Evolutionary conservation across 352 stramenopile species (phyloP).

Genomic region (Globisporangium okanoganense): DNA sequence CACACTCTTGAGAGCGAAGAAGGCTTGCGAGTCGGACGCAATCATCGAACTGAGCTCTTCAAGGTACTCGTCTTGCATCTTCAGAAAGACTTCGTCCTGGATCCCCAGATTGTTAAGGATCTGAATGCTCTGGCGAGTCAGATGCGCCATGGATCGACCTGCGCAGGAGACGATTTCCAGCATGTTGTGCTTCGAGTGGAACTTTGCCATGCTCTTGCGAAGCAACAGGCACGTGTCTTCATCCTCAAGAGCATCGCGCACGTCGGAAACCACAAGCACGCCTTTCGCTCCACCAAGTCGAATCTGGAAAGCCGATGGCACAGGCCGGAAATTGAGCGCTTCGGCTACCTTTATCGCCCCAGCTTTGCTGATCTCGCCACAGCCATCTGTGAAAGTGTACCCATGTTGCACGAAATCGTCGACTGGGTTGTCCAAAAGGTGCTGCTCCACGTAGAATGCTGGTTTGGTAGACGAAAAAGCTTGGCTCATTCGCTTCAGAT

Average conservation of each 20-base stretch:
- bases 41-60: conserved; percentile 45
- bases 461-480: conserved; percentile 68
- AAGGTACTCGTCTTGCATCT: conserved; percentile 71
- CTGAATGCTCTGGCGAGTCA: conserved; percentile 74
- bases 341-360: conserved; percentile 36
- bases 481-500: conserved; percentile 73
- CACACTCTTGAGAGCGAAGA: conserved; percentile 45
- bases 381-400: conserved; percentile 72
- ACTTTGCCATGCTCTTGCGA: conserved; percentile 76
- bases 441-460: conserved; percentile 37
- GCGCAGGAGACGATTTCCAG: conserved; percentile 63
- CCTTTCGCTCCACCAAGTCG: conserved; percentile 71
- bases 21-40: conserved; percentile 43
- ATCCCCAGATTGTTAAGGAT: conserved; percentile 68
- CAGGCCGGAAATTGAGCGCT: conserved; percentile 29
- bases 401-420: conserved; percentile 41
- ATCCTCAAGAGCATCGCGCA: conserved; percentile 10
- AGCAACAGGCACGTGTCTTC: conserved; percentile 29
- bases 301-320: conserved; percentile 73
- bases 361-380: conserved; percentile 46
- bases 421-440: conserved; percentile 37
- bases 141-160: conserved; percentile 50
- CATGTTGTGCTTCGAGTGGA: conserved; percentile 50
- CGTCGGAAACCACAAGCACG: conserved; percentile 64
- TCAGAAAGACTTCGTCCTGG: conserved; percentile 51